phyloP scores from a whole-genome alignment of 345 rosid species.

The Excoecaria cochinchinensis region DNA sequence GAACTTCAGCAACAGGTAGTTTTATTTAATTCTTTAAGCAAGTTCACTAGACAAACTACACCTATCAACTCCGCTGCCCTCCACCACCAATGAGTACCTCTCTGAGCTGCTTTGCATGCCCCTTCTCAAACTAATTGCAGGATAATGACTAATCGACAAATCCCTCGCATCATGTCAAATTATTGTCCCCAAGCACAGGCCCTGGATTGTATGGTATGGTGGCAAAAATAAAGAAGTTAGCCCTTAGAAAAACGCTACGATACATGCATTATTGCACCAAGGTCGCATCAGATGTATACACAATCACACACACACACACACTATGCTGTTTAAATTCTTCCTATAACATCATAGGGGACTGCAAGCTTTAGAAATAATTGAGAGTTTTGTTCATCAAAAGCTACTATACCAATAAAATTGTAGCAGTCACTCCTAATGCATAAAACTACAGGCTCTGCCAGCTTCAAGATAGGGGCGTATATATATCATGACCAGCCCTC shows the following conservation, averaged over 20 bases:
- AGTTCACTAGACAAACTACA: constrained; percentile 21
- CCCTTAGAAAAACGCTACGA: constrained; percentile 8
- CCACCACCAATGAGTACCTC: background rate
- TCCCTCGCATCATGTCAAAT: constrained; percentile 12
- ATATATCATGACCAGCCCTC: background rate
- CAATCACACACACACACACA: background rate
- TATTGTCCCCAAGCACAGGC: constrained; percentile 64
- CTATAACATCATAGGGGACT: background rate
- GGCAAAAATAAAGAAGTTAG: background rate
- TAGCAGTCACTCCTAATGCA: background rate
- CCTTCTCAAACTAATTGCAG: constrained; percentile 18
- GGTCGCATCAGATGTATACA: background rate
- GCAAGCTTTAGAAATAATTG: background rate
- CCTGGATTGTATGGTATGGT: constrained; percentile 26
- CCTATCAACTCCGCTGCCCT: constrained; percentile 22
- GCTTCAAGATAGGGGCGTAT: too few relatives aligned
- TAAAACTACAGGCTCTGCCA: background rate
- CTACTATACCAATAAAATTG: too few relatives aligned
- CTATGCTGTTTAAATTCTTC: background rate
- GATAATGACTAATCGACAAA: constrained; percentile 6
- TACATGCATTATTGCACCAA: background rate
- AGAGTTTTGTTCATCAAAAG: too few relatives aligned
- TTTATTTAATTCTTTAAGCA: constrained; percentile 33
- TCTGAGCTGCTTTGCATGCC: background rate
- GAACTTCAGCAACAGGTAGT: constrained; percentile 16